Conservation (phyloP, 352 stramenopile species). For the Pythium folliculosum region DNA sequence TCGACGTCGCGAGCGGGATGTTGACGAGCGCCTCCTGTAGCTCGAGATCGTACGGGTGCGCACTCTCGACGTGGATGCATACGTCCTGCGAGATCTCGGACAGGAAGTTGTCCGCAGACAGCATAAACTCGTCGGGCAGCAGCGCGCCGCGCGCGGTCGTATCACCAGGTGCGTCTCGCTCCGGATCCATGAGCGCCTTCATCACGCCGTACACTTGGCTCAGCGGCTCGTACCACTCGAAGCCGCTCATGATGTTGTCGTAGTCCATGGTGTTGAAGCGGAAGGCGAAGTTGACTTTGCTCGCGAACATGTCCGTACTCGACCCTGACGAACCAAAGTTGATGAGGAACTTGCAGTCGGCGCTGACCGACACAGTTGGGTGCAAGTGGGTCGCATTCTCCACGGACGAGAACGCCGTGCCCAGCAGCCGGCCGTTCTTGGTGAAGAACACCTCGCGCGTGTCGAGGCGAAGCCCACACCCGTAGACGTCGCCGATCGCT, state of each 20-base stretch:
- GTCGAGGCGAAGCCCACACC: conserved; percentile 77
- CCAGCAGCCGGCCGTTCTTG: conserved; percentile 80
- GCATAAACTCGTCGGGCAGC: conserved; percentile 85
- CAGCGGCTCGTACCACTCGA: conserved; percentile 87
- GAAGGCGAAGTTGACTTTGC: conserved; percentile 72
- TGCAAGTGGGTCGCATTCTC: conserved; percentile 45
- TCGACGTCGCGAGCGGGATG: conserved; percentile 82
- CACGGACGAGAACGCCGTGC: conserved; percentile 82
- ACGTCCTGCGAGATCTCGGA: conserved; percentile 84
- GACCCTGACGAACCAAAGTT: conserved; percentile 58
- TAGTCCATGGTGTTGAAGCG: conserved; percentile 82
- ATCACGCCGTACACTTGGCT: conserved; percentile 88
- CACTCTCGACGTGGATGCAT: conserved; percentile 76
- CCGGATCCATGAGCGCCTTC: conserved; percentile 72
- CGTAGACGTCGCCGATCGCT: conserved; percentile 66
- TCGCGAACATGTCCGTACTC: conserved; percentile 27
- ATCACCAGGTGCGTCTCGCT: conserved; percentile 25
- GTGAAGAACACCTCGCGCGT: conserved; percentile 87
- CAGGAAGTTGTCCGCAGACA: conserved; percentile 88
- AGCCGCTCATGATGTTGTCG: conserved; percentile 83
- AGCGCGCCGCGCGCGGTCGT: conserved; percentile 15
- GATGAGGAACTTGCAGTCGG: conserved; percentile 73
- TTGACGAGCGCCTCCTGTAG: conserved; percentile 78
- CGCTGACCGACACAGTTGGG: conserved; percentile 77
- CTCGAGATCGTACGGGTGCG: conserved; percentile 82